Conservation (phyloP, 768 basidiomycete species). For the Suillus spraguei region DNA sequence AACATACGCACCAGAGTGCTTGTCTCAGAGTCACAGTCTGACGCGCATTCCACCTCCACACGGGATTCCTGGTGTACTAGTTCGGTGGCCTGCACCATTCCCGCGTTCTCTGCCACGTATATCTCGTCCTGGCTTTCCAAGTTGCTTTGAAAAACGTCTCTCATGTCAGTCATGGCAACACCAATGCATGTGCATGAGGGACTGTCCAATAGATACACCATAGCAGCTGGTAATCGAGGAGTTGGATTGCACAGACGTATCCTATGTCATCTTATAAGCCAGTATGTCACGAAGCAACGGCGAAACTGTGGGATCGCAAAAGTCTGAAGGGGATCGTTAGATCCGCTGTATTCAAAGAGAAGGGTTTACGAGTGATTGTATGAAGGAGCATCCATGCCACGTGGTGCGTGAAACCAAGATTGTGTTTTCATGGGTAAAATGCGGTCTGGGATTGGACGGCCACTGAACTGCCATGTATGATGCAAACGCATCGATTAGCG, state of each 20-base stretch:
- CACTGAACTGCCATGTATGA: neutral
- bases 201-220: neutral
- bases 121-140: neutral
- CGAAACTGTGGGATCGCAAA: too few species aligned
- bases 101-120: neutral
- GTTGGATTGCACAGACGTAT: neutral
- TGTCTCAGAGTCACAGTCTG: slow-evolving; percentile 15
- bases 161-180: neutral
- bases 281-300: neutral
- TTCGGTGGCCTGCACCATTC: neutral
- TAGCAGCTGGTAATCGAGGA: neutral
- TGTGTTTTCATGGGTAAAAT: neutral
- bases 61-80: neutral
- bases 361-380: neutral
- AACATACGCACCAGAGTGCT: slow-evolving; percentile 19
- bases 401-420: neutral
- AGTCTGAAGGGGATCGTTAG: neutral
- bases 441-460: neutral
- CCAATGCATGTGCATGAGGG: neutral
- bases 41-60: neutral
- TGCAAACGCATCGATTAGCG: neutral
- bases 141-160: neutral
- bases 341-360: neutral
- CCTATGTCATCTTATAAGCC: neutral
- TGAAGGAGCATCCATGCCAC: neutral